Base-by-base conservation (phyloP, 495 filamentous ascomycete species). In the Poronia punctata region DNA sequence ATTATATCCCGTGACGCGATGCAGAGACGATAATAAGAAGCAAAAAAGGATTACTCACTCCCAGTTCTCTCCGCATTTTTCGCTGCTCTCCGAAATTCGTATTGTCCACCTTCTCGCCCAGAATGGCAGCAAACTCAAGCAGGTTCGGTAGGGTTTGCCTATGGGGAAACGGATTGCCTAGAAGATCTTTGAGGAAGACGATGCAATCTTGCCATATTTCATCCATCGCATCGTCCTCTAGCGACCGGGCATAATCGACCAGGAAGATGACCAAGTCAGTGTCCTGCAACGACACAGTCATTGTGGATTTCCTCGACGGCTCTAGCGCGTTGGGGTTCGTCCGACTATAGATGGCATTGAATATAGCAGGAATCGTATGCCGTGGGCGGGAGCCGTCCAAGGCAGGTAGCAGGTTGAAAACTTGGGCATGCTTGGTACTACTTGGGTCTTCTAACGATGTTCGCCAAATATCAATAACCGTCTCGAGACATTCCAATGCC, bases 161-260 rank as follows among this genome's bases (percentile, higher is more conserved):
- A 55, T 97, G 90, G 1, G 92, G 93, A 49, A 99, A 86, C 2
- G 93, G 93, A 59, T 99, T 97, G 29, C 83, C 82, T 19, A 97
- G 68, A 5, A 97, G 77, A 60, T 97, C 93, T 38, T 78, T 81
- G 29, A 97, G 59, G 60, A 99, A 99, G 1, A 82, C 77, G 52
- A 87, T 87, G 58, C 90, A 97, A 53, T 99, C 93, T 25, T 76
- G 68, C 92, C 92, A 99, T 21, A 99, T 95, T 62, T 99, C 92
- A 53, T 99, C 93, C 71, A 97, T 90, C n/a, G 92, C 83, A 68
- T 99, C 92, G 49, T 99, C 92, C 52, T 99, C 92, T 10, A 95
- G 67, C 3, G 88, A 90, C 16, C 78, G 74, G 1, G 88, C 82
- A 56, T 97, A 99, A 33, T 87, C 83, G 4, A 92, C 82, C 39